A percentile compares a stretch with the other conserved stretches of the same genome.
These are phyloP conservation scores for Aureobasidium sp. DNA, from an alignment of 2,329 filamentous ascomycete genomes.

Conservation along the genomic window DNA sequence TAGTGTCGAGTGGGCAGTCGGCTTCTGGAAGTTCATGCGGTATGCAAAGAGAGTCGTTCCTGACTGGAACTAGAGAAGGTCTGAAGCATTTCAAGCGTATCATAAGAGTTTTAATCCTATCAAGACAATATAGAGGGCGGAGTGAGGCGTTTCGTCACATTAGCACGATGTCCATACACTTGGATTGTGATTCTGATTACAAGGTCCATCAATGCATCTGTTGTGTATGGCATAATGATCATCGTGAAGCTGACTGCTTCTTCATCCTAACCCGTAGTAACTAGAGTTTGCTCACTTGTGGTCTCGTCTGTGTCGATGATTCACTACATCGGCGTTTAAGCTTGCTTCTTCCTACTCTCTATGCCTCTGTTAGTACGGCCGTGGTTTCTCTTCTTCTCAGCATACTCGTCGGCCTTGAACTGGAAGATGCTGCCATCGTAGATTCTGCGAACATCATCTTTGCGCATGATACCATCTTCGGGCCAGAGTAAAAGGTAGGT, in stretches of 20 bases:
- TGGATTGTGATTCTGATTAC: background rate
- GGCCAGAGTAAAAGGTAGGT: constrained; percentile 8
- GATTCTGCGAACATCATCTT: constrained; percentile 49
- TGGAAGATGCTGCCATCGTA: constrained; percentile 50
- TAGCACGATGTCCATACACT: background rate
- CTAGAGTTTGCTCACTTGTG: no score
- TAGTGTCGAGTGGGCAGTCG: constrained; percentile 56
- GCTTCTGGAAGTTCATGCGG: constrained; percentile 60
- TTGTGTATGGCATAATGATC: background rate
- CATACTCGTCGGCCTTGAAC: constrained; percentile 31
- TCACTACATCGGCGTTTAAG: background rate
- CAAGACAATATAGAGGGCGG: background rate
- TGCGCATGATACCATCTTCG: constrained; percentile 46
- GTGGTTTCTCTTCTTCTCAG: constrained; percentile 18
- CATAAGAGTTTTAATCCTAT: background rate
- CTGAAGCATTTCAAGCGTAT: background rate
- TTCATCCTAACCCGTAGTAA: no score
- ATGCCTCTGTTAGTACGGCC: background rate
- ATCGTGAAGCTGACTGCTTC: background rate
- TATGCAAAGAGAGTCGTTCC: constrained; percentile 50
- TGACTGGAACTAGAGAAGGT: constrained; percentile 36
- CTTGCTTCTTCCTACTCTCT: background rate
- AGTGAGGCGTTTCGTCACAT: background rate
- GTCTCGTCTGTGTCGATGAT: background rate
- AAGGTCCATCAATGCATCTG: background rate